A percentile compares a stretch with the other conserved stretches of the same genome.
Conservation (phyloP, 768 basidiomycete species). For the Neoboletus brunneissimus region DNA sequence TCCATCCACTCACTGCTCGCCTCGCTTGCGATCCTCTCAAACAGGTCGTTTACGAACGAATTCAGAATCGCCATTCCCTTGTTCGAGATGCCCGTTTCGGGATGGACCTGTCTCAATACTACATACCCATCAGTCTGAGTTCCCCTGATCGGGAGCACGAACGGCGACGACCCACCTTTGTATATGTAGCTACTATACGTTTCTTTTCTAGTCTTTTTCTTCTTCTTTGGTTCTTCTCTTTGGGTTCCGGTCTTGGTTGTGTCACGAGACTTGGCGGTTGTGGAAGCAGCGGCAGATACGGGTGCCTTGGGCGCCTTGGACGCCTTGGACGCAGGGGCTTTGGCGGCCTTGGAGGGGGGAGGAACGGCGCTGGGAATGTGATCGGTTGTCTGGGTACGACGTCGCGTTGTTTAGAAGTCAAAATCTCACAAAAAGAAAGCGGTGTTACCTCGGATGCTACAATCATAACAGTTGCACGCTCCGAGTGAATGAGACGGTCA, state of each 20-base stretch:
- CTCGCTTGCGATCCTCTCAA: conserved; percentile 55
- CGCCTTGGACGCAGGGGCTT: too few species aligned
- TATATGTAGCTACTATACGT: conserved; percentile 67
- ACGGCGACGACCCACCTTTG: conserved; percentile 39
- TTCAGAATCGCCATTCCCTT: conserved; percentile 59
- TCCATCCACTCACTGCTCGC: conserved; percentile 41
- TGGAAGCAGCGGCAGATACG: conserved; percentile 36
- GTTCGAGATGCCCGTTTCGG: conserved; percentile 72
- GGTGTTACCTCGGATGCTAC: not conserved
- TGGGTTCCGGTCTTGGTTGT: conserved; percentile 16
- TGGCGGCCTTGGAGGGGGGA: conserved; percentile 34
- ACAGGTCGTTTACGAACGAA: conserved; percentile 63
- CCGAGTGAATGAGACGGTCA: not conserved
- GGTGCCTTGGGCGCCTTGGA: too few species aligned
- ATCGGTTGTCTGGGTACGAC: not conserved
- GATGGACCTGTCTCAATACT: conserved; percentile 71
- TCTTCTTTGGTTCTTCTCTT: conserved; percentile 47
- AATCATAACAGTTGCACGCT: not conserved
- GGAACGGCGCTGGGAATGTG: not conserved
- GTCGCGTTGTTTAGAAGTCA: not conserved
- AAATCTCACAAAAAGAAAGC: too few species aligned
- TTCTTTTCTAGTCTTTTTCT: conserved; percentile 55
- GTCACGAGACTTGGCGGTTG: conserved; percentile 32
- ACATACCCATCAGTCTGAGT: not conserved
- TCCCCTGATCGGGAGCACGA: not conserved